phyloP scores from a whole-genome alignment of 2,329 filamentous ascomycete species.

The Helminthosporium solani region DNA sequence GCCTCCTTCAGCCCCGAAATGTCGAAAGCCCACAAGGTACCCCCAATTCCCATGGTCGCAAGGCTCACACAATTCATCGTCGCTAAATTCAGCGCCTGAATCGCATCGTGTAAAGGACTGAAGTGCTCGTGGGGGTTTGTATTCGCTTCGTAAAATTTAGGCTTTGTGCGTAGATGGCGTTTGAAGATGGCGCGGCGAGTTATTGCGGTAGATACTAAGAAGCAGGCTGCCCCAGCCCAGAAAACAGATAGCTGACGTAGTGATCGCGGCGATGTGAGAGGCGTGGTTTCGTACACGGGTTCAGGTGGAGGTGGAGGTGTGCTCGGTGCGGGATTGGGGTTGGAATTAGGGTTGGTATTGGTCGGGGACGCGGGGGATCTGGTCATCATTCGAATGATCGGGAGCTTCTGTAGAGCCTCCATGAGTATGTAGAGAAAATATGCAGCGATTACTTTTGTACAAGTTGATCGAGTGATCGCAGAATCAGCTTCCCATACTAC shows the following conservation, averaged over 20 bases:
- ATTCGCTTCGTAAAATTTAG: conserved; percentile 70
- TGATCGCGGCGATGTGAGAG: conserved; percentile 51
- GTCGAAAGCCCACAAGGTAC: conserved; percentile 73
- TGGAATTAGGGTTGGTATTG: conserved; percentile 18
- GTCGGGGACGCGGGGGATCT: conserved; percentile 20
- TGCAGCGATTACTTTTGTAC: conserved; percentile 1
- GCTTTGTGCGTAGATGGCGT: conserved; percentile 61
- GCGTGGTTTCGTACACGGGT: conserved; percentile 28
- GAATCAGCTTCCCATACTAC: conserved; percentile 22
- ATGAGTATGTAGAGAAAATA: conserved; percentile 5
- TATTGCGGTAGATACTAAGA: conserved; percentile 69
- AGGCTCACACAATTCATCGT: conserved; percentile 82
- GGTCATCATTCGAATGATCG: conserved; percentile 25
- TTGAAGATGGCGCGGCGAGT: conserved; percentile 63
- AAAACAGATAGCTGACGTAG: conserved; percentile 68
- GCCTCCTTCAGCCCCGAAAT: conserved; percentile 58
- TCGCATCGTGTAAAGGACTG: conserved; percentile 70
- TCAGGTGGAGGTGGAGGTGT: conserved; percentile 44
- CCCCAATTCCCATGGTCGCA: conserved; percentile 72
- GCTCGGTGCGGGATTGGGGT: conserved; percentile 44
- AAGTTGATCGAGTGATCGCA: conserved; percentile 11
- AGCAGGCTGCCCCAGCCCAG: conserved; percentile 72
- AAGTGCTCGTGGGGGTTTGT: conserved; percentile 49
- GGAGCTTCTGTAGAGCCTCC: conserved; percentile 24
- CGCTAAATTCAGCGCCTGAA: conserved; percentile 80